Evolutionary conservation across 768 basidiomycete species (phyloP).

Genomic region (Pholiota conissans): DNA sequence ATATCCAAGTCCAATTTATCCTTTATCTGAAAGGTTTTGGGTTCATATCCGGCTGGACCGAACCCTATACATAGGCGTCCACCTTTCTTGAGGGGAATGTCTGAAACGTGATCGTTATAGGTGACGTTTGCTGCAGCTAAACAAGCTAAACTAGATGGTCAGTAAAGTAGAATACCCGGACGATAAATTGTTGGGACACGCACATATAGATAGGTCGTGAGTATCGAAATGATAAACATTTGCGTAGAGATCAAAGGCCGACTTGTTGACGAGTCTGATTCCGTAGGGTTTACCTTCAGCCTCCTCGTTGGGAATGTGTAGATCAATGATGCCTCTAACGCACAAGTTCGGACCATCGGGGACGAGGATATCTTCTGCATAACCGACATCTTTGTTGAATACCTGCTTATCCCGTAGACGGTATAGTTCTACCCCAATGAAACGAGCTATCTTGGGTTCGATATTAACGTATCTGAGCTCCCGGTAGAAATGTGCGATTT

Average conservation of each 20-base stretch:
- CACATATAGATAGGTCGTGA: slow-evolving; percentile 1
- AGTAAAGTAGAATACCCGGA: not conserved
- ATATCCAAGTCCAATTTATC: not conserved
- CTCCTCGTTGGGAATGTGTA: not conserved
- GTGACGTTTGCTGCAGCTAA: not conserved
- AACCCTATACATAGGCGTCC: not conserved
- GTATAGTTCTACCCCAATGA: too few relatives aligned
- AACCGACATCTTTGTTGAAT: not conserved
- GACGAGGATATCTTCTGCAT: not conserved
- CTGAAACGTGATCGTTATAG: not conserved
- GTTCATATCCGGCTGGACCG: not conserved
- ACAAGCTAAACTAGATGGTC: not conserved
- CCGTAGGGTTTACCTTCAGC: not conserved
- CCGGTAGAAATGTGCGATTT: not conserved
- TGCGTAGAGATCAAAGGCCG: not conserved
- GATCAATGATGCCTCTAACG: not conserved
- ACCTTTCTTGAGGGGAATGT: not conserved
- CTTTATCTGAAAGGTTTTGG: not conserved
- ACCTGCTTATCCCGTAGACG: too few relatives aligned
- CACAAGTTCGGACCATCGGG: not conserved
- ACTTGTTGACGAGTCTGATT: not conserved
- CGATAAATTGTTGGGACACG: not conserved
- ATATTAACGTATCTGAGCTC: not conserved
- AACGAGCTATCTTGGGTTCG: not conserved
- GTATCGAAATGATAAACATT: not conserved